Evolutionary conservation across 352 stramenopile genomes (phyloP), one percentile per base, ranked within the genome.

Genomic region (Globisporangium paddicum): DNA sequence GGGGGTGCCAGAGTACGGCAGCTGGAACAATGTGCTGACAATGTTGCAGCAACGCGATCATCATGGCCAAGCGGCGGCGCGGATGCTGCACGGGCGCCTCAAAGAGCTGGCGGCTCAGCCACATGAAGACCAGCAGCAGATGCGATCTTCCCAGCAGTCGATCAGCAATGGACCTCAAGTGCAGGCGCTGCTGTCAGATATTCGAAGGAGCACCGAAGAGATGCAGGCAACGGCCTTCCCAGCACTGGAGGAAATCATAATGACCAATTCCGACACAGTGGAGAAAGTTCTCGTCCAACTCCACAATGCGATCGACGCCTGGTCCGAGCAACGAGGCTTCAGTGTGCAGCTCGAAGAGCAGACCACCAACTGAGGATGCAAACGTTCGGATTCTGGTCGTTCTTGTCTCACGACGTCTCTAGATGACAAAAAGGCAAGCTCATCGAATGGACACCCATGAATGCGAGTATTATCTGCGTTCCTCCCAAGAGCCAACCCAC

Each of bases 241-340:
- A 23, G 60, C 41, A 13, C 60, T 82, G 2, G 56, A 77, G 48
- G 59, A 75, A 0, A 47, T 76, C 13, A 16, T 69, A 1, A 32
- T 34, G 4, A 67, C 59, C 2, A 79, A 77, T 57, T 44, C 5
- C 7, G 65, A 71, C 3, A 77, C 66, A 2, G 30, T 49, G 1
- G 28, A 64, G 19, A 25, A 16, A 1, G 48, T 55, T 1, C 45
- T 82, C 3, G 67, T 63, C 26, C 63, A 71, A 8, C 64, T 82
- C 6, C 38, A 53, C 13, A 23, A 58, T 34, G 44, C 48, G 2
- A 61, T 74, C 8, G 60, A 73, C 4, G 64, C 75, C 55, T 79
- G 72, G 62, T 68, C 65, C 19, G 40, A 68, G n/a, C 73, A 75
- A 30, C 51, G 66, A 9, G 73, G 60, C 3, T 82, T 72, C 62